phyloP scores from a whole-genome alignment of 1,284 basidiomycete species.

The Boletus hoseneyae region DNA sequence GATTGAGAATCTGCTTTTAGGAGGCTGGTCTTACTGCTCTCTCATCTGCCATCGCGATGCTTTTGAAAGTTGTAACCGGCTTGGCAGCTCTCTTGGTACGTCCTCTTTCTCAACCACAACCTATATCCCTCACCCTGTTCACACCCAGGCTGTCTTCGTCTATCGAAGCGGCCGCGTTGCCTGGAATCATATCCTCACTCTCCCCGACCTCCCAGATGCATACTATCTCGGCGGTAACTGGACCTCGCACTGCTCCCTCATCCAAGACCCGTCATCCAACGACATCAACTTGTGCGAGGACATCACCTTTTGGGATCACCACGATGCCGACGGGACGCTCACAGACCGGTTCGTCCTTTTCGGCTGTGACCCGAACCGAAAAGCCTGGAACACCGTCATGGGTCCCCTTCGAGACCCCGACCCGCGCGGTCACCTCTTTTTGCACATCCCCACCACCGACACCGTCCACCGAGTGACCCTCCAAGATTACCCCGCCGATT shows the following conservation, averaged over 20 bases:
- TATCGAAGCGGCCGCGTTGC: conserved; percentile 44
- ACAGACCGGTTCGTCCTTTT: conserved; percentile 44
- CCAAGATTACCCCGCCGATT: conserved; percentile 40
- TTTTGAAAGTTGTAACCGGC: conserved; percentile 7
- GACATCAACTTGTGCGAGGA: conserved; percentile 61
- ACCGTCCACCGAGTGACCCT: conserved; percentile 32
- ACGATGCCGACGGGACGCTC: conserved; percentile 33
- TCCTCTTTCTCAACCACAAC: not conserved
- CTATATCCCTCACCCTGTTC: not conserved
- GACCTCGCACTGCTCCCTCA: conserved; percentile 40
- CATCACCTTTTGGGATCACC: conserved; percentile 55
- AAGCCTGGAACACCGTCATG: conserved; percentile 65
- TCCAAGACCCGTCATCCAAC: conserved; percentile 34
- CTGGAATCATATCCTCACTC: conserved; percentile 40
- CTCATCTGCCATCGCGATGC: conserved; percentile 7
- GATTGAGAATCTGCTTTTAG: no score
- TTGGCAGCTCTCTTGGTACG: conserved; percentile 21
- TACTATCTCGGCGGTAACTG: conserved; percentile 50
- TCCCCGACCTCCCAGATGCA: conserved; percentile 42
- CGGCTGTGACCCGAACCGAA: conserved; percentile 53
- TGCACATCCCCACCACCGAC: conserved; percentile 29
- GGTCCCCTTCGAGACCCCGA: conserved; percentile 52
- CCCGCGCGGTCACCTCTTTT: conserved; percentile 49
- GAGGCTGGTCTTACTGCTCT: no score
- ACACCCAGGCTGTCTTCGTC: conserved; percentile 16